phyloP scores from a whole-genome alignment of 1,284 basidiomycete genomes.

The Calocybe gambosa region DNA sequence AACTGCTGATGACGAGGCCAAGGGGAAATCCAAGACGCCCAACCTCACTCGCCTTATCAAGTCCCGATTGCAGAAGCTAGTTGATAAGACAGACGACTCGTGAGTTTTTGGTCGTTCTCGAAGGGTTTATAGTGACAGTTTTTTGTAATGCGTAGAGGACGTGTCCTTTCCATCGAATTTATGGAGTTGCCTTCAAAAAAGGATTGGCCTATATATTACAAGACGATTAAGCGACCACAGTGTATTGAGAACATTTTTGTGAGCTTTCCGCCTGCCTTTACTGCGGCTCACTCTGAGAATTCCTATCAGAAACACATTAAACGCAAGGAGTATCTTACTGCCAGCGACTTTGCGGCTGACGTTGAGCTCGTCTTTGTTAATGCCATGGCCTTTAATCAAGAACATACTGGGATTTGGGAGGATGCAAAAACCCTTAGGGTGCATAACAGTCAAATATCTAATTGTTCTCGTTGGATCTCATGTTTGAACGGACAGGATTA shows the following conservation, averaged over 20 bases:
- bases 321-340: slow-evolving; percentile 61
- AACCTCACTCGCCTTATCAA: slow-evolving; percentile 60
- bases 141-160: slow-evolving; percentile 43
- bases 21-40: slow-evolving; percentile 53
- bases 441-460: slow-evolving; percentile 19
- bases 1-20: slow-evolving; percentile 34
- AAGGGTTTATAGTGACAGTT: slow-evolving; percentile 4
- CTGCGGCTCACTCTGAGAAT: slow-evolving; percentile 1
- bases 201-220: slow-evolving; percentile 82
- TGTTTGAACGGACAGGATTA: slow-evolving; percentile 41
- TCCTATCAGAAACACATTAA: slow-evolving; percentile 63
- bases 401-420: slow-evolving; percentile 71
- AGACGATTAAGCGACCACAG: slow-evolving; percentile 77
- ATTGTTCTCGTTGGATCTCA: slow-evolving; percentile 12
- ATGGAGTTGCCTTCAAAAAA: slow-evolving; percentile 78
- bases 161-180: slow-evolving; percentile 70
- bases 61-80: slow-evolving; percentile 59
- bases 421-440: slow-evolving; percentile 64
- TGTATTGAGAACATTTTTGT: slow-evolving; percentile 79
- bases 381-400: slow-evolving; percentile 76
- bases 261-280: slow-evolving; percentile 23
- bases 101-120: slow-evolving; percentile 28
- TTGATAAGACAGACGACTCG: slow-evolving; percentile 62
- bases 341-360: slow-evolving; percentile 75
- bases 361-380: slow-evolving; percentile 91